These are phyloP conservation scores for Beauveria scarabaeidicola DNA, from an alignment of 2,329 filamentous ascomycete genomes.

Conservation along the genomic window DNA sequence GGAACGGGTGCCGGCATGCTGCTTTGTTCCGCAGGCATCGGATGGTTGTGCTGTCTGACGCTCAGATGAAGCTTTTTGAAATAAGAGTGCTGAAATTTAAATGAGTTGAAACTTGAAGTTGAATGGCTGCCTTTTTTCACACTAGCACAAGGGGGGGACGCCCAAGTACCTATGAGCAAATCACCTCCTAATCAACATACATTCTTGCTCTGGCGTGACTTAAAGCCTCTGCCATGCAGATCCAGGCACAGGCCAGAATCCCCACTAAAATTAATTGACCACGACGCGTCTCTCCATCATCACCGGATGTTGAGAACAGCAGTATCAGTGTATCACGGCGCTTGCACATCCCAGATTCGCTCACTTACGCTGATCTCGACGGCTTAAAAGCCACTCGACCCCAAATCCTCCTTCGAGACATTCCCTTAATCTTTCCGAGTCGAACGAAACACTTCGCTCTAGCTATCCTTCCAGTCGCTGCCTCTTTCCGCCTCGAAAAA, in stretches of 20 bases:
- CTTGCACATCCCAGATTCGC: not conserved
- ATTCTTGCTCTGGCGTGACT: no score
- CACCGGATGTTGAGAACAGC: not conserved
- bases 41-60: not conserved
- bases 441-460: no score
- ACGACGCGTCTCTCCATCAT: not conserved
- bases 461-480: no score
- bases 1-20: not conserved
- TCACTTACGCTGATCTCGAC: not conserved
- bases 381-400: not conserved
- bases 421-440: not conserved
- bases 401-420: no score
- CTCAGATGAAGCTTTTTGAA: not conserved
- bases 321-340: not conserved
- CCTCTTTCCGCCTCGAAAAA: no score
- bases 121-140: not conserved
- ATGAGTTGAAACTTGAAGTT: not conserved
- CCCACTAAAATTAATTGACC: not conserved
- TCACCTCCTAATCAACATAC: no score
- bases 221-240: not conserved
- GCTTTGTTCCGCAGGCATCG: not conserved
- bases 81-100: no score
- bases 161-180: no score
- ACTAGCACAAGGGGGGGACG: no score
- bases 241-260: not conserved